Conservation (phyloP, 768 basidiomycete species). For the Macrocybe gigantea region DNA sequence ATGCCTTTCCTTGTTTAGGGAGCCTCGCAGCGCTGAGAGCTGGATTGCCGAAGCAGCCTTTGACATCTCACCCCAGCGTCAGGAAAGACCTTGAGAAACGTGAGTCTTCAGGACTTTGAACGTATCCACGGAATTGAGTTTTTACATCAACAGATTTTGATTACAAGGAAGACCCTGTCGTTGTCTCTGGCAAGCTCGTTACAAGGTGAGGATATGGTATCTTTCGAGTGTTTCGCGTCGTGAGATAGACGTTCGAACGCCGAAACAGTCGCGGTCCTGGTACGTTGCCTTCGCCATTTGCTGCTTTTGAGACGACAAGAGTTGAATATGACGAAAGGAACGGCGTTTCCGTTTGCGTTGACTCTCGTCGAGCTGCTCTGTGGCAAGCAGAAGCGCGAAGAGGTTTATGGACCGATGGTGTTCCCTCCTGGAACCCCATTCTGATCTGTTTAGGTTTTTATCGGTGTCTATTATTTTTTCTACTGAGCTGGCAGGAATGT, state of each 20-base stretch:
- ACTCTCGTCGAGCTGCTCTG: conserved; percentile 69
- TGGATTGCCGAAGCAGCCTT: conserved; percentile 49
- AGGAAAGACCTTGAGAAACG: conserved; percentile 51
- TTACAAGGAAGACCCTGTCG: conserved; percentile 70
- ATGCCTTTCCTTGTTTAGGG: conserved; percentile 31
- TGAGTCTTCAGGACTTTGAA: conserved; percentile 15
- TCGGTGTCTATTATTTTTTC: no score
- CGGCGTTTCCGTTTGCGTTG: conserved; percentile 72
- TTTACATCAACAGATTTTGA: conserved; percentile 47
- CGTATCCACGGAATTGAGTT: neutral
- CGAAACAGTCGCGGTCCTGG: conserved; percentile 63
- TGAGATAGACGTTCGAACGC: neutral
- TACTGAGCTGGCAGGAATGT: no score
- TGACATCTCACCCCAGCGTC: conserved; percentile 80
- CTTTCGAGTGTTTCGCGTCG: neutral
- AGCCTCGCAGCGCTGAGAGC: conserved; percentile 62
- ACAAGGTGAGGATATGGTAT: conserved; percentile 51
- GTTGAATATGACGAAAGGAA: conserved; percentile 35
- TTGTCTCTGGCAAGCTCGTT: conserved; percentile 64
- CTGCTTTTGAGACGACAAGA: neutral
- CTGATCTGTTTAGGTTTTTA: neutral
- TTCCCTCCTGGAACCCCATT: conserved; percentile 55
- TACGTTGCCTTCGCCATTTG: conserved; percentile 18
- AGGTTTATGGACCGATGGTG: conserved; percentile 63
- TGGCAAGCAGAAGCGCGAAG: conserved; percentile 54